phyloP scores from a whole-genome alignment of 148 eudicot species.

The Gaultheria prostrata region DNA sequence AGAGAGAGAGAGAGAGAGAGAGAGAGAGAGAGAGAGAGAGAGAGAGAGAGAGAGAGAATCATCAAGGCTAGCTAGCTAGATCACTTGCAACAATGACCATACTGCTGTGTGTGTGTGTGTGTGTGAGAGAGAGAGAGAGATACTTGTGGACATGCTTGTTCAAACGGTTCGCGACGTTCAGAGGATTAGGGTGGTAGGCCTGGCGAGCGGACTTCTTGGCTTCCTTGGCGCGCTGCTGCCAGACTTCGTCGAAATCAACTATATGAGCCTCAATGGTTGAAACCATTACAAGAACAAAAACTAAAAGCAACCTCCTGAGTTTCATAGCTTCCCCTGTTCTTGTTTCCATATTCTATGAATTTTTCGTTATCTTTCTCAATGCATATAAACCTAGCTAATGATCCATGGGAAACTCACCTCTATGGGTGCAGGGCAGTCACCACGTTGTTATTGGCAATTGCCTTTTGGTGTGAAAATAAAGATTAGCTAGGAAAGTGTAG shows the following conservation, averaged over 20 bases:
- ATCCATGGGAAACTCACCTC: neutral
- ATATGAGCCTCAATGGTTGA: constrained; percentile 25
- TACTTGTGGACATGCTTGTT: constrained; percentile 35
- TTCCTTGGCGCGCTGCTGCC: constrained; percentile 37
- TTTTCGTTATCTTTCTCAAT: neutral
- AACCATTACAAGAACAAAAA: constrained; percentile 26
- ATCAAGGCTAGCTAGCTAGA: neutral
- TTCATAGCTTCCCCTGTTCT: constrained; percentile 21
- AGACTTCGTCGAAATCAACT: constrained; percentile 36
- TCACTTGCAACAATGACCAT: neutral
- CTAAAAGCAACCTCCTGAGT: constrained; percentile 20
- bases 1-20: neutral
- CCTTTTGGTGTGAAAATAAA: neutral
- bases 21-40: neutral
- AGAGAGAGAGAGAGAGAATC: neutral
- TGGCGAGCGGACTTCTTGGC: constrained; percentile 29
- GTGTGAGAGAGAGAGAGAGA: neutral
- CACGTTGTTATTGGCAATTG: constrained; percentile 7
- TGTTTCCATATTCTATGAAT: neutral
- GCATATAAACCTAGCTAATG: neutral
- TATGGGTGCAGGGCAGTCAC: constrained; percentile 11
- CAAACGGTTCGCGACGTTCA: constrained; percentile 22
- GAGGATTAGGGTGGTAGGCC: constrained; percentile 44
- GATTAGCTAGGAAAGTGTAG: neutral
- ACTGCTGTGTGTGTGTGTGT: no score